Conservation (phyloP, 805 yeast species). For the Saturnispora kantuleensis region DNA sequence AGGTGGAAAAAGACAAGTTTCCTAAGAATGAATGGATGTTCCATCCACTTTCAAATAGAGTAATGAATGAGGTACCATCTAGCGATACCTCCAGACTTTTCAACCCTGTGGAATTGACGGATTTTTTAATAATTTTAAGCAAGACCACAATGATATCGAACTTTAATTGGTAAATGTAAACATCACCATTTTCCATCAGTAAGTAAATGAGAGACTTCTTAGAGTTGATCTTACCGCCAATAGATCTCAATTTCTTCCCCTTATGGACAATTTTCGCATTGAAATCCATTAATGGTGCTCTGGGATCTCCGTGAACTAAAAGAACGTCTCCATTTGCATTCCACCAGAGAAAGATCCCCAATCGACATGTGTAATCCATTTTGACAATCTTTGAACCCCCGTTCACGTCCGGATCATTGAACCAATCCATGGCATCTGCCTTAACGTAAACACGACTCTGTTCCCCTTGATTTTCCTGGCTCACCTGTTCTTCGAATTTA, state of each 20-base stretch:
- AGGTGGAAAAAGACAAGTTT: slow-evolving; percentile 33
- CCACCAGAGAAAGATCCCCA: slow-evolving; percentile 25
- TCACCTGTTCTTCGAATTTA: background rate
- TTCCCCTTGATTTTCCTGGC: slow-evolving; percentile 13
- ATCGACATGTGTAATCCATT: slow-evolving; percentile 15
- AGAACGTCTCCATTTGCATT: slow-evolving; percentile 24
- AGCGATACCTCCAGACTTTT: slow-evolving; percentile 22
- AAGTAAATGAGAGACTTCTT: slow-evolving; percentile 32
- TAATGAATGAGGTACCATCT: slow-evolving; percentile 22
- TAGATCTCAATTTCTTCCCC: slow-evolving; percentile 9
- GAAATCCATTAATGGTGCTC: slow-evolving; percentile 13
- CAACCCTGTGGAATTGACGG: slow-evolving; percentile 26
- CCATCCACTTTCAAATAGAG: slow-evolving; percentile 34
- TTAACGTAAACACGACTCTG: slow-evolving; percentile 18
- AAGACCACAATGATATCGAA: slow-evolving; percentile 24
- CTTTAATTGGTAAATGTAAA: slow-evolving; percentile 29
- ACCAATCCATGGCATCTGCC: slow-evolving; percentile 28
- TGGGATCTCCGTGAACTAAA: slow-evolving; percentile 13
- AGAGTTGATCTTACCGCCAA: slow-evolving; percentile 30
- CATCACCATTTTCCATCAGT: slow-evolving; percentile 28
- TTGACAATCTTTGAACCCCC: slow-evolving; percentile 12
- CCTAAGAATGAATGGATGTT: slow-evolving; percentile 39
- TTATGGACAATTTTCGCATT: slow-evolving; percentile 20
- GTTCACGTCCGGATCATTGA: slow-evolving; percentile 12
- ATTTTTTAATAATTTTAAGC: slow-evolving; percentile 28